Percentiles rank a stretch among this genome's conserved stretches.
Evolutionary conservation across 73 alveolate species (phyloP).

Genomic region (Tetrahymena thermophila): DNA sequence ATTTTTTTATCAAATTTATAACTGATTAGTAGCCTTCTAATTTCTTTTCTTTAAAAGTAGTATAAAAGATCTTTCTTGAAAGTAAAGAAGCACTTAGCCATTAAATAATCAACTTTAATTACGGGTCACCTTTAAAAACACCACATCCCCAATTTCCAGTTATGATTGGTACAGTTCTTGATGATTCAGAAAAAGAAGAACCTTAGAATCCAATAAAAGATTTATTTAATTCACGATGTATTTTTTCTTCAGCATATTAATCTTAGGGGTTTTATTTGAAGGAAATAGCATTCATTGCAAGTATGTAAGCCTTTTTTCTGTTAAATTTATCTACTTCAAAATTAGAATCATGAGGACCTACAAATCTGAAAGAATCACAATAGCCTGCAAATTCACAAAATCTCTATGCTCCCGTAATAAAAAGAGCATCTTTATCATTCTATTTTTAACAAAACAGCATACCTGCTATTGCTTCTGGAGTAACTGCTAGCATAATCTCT

Average conservation of each 20-base stretch:
- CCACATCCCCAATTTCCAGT: conserved; percentile 99
- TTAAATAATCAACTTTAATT: conserved; percentile 66
- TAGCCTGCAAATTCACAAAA: conserved; percentile 72
- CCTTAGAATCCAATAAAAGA: conserved; percentile 42
- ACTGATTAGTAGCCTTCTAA: background rate
- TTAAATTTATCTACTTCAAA: conserved; percentile 3
- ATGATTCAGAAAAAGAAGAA: background rate
- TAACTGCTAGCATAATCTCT: conserved; percentile 78
- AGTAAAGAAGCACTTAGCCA: conserved; percentile 77
- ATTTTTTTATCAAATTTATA: background rate
- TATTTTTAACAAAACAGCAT: conserved; percentile 66
- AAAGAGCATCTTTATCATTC: conserved; percentile 79
- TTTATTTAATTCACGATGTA: conserved; percentile 31
- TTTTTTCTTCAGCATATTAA: background rate
- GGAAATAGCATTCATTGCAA: conserved; percentile 41
- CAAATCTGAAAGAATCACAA: conserved; percentile 47
- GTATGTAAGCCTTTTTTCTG: conserved; percentile 5
- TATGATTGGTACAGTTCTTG: conserved; percentile 10
- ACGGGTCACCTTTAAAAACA: conserved; percentile 82
- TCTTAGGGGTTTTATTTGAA: background rate
- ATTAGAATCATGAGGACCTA: conserved; percentile 37
- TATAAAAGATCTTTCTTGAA: conserved; percentile 24
- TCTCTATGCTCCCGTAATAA: conserved; percentile 66
- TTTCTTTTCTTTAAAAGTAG: conserved; percentile 22
- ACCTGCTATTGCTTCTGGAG: conserved; percentile 73